A percentile compares a stretch with the other conserved stretches of the same genome.
These are phyloP conservation scores for Magnolia officinalis DNA, from an alignment of 164 flowering plant species.

Conservation along the genomic window DNA sequence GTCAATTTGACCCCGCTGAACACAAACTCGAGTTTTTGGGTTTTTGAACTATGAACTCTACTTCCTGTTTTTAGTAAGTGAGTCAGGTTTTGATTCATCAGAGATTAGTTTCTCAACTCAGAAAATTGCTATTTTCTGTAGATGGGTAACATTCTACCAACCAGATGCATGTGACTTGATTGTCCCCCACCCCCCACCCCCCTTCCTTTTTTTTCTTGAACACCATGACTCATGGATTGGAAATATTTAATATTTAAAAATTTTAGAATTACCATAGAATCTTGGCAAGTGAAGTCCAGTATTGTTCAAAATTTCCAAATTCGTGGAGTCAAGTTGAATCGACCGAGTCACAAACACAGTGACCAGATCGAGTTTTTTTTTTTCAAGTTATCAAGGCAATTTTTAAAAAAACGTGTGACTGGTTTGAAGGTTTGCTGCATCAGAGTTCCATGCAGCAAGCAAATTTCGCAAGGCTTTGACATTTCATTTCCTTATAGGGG, in stretches of 20 bases:
- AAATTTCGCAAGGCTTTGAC: neutral
- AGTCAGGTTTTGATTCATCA: neutral
- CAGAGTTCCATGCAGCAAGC: neutral
- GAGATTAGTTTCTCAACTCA: neutral
- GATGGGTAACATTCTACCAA: neutral
- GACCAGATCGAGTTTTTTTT: too few relatives aligned
- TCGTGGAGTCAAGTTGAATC: too few relatives aligned
- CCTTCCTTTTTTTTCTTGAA: too few relatives aligned
- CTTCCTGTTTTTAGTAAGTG: neutral
- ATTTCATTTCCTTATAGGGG: conserved; percentile 39
- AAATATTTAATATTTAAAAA: too few relatives aligned
- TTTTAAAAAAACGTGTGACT: too few relatives aligned
- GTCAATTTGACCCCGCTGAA: neutral
- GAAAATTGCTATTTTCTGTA: neutral
- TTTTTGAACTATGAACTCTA: neutral
- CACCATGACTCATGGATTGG: too few relatives aligned
- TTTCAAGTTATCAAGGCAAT: too few relatives aligned
- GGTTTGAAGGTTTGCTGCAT: neutral
- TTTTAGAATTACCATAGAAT: too few relatives aligned
- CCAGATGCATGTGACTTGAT: neutral
- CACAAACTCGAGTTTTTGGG: neutral
- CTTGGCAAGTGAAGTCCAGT: too few relatives aligned
- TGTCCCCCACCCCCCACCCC: too few relatives aligned
- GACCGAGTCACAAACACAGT: too few relatives aligned
- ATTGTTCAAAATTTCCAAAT: too few relatives aligned